Base-by-base conservation (phyloP, 78 protist genomes). In the Goniomonas avonlea region DNA sequence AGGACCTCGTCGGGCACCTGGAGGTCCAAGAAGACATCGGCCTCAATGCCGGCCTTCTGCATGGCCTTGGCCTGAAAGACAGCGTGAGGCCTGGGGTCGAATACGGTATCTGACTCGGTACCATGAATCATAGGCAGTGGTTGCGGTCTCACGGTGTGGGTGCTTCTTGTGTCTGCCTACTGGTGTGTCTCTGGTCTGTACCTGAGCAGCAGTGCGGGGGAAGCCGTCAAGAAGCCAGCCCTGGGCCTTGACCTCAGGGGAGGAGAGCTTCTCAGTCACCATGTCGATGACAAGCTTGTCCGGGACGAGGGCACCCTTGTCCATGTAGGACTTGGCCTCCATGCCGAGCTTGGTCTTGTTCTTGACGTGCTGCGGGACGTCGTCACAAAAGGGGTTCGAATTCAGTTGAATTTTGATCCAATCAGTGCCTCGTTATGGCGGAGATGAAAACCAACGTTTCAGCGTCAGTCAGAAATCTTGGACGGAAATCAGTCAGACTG, bases 211-310 rank as follows among this genome's bases (percentile, higher is more conserved):
- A 1, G 82, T 73, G 39, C 92, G 81, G 13, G 92, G 92, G 79
- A 82, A 88, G n/a, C 92, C 92, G 61, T 88, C 92, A 18, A 88
- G 86, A 15, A 88, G 70, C 84, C 84, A 88, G 17, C 92, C 92
- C 18, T 69, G 2, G 34, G 0, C 15, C 29, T 3, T 1, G 71
- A 40, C 37, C 25, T 88, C 86, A 27, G 15, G 39, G 37, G 37
- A 25, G 7, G 32, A 31, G 18, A 86, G 55, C 27, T 80, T 47
- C 15, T 35, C 40, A 60, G 11, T 40, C 27, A 88, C 78, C 15
- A 88, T 35, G 41, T 18, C 27, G 66, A 59, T 55, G 38, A 88
- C 38, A 20, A 88, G 70, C 32, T 68, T 63, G 81, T 88, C 89
- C 29, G 89, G 84, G 27, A 88, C 92, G 3, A 85, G 69, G 40